phyloP scores from a whole-genome alignment of 2,329 filamentous ascomycete species.

The Colletotrichum lupini region DNA sequence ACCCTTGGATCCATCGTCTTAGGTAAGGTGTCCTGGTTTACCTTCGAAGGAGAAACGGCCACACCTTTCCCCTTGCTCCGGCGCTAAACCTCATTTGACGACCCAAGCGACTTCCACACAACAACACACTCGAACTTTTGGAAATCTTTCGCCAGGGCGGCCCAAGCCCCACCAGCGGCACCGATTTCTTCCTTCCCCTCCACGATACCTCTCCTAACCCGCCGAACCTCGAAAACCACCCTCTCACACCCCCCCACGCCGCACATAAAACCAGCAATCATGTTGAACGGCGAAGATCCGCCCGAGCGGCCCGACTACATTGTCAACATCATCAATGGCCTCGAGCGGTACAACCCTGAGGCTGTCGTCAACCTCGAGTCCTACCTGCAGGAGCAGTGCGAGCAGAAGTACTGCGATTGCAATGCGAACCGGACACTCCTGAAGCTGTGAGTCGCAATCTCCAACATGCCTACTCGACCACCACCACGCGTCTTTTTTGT shows the following conservation, averaged over 20 bases:
- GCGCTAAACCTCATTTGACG: slow-evolving; percentile 48
- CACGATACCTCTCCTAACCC: slow-evolving; percentile 47
- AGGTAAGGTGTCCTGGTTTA: too few relatives aligned
- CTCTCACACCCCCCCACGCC: slow-evolving; percentile 36
- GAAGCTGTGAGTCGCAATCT: slow-evolving; percentile 83
- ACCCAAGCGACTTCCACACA: slow-evolving; percentile 55
- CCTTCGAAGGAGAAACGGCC: slow-evolving; percentile 31
- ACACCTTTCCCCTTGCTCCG: slow-evolving; percentile 39
- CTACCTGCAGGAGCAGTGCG: slow-evolving; percentile 95
- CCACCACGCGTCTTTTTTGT: neutral
- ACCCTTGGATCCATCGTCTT: fast-evolving
- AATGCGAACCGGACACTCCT: slow-evolving; percentile 96
- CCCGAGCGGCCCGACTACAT: slow-evolving; percentile 93
- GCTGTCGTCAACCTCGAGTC: slow-evolving; percentile 93
- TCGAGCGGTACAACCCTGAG: slow-evolving; percentile 98
- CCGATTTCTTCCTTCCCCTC: slow-evolving; percentile 48
- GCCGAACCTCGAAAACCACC: slow-evolving; percentile 37
- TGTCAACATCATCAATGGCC: slow-evolving; percentile 92
- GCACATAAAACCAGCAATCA: slow-evolving; percentile 45
- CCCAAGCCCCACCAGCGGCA: slow-evolving; percentile 32
- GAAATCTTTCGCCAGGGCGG: slow-evolving; percentile 49
- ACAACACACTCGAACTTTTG: slow-evolving; percentile 39
- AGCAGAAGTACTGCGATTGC: slow-evolving; percentile 92
- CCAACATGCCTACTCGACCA: neutral
- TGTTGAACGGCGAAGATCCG: slow-evolving; percentile 83